Evolutionary conservation across 371 early-diverging fungal species (phyloP), one percentile per base, ranked within the genome.

Genomic region (Haplosporangium sp.): DNA sequence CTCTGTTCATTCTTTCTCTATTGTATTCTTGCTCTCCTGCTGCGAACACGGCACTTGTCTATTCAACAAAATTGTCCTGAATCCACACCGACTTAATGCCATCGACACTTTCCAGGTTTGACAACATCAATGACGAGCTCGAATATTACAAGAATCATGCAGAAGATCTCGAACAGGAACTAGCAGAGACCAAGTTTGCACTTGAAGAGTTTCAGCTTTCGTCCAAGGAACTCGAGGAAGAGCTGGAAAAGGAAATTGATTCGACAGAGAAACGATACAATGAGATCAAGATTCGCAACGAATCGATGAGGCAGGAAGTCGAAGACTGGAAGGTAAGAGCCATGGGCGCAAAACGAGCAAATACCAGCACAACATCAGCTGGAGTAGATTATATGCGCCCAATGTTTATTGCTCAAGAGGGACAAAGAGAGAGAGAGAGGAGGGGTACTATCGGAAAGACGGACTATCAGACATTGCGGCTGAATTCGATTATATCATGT

Each of bases 271-370:
- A 84, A 54, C 83, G 83, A 11, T 87, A 85, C 62, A 87, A 83
- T 52, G 90, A 90, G 10, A 69, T 90, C 37, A 89, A 87, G 74
- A 69, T 84, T n/a, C 85, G 86, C 54, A 87, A 88, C 59, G 88
- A 88, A 52, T 67, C 82, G 13, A 83, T 82, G 59, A 83, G 83
- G 61, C 76, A 82, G 52, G 93, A 94, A 53, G 84, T 90, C n/a
- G 92, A 91, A 18, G 89, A 91, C 14, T 91, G 93, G 89, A 93
- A 93, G 89, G 91, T 89, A 79, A 29, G 29, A 29, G 4, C 29
- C 4, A 29, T 29, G 29, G 29, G 29, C 29, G 29, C 29, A 29
- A 29, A 29, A 29, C 29, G 29, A 29, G 29, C 29, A 29, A 29
- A 29, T 29, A 29, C 29, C 29, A 4, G 4, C 29, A 29, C 1